Conservation (phyloP, 768 basidiomycete species). For the Amanita inopinata region DNA sequence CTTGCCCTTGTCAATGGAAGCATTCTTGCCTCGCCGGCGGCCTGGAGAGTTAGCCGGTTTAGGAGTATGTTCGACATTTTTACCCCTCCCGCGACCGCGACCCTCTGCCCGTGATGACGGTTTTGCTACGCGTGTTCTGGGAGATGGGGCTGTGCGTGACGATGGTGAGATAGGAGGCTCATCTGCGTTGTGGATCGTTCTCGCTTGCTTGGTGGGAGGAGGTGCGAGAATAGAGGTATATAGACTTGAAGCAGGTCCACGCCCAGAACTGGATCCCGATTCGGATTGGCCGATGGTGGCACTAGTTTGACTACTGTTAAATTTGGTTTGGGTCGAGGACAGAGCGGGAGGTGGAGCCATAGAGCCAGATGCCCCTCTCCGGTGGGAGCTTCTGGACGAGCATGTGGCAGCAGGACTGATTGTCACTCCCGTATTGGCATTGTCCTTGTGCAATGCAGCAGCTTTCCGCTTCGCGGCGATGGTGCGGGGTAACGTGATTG, state of each 20-base stretch:
- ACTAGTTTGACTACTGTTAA: constrained; percentile 20
- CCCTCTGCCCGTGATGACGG: constrained; percentile 31
- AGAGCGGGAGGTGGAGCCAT: constrained; percentile 36
- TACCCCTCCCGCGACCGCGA: constrained; percentile 17
- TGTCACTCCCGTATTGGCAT: constrained; percentile 41
- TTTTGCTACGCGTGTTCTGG: constrained; percentile 30
- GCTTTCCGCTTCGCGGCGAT: constrained; percentile 53
- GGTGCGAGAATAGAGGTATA: constrained; percentile 70
- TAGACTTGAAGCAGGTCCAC: constrained; percentile 43
- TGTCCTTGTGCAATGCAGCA: constrained; percentile 32
- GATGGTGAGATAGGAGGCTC: constrained; percentile 60
- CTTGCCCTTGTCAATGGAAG: constrained; percentile 38
- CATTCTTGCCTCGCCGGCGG: constrained; percentile 33
- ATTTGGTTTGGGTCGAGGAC: constrained; percentile 34
- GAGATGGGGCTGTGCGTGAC: constrained; percentile 33
- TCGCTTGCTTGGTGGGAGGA: constrained; percentile 65
- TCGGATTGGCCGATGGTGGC: constrained; percentile 24
- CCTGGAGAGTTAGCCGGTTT: constrained; percentile 26
- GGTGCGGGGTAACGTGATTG: constrained; percentile 37
- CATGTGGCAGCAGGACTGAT: constrained; percentile 30
- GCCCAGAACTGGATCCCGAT: constrained; percentile 22
- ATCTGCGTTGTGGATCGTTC: constrained; percentile 67
- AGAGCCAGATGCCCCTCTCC: constrained; percentile 30
- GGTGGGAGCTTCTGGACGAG: constrained; percentile 20
- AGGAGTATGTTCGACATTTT: constrained; percentile 22